Evolutionary conservation across 805 yeast species (phyloP).

Genomic region (Nematodospora valgi): DNA sequence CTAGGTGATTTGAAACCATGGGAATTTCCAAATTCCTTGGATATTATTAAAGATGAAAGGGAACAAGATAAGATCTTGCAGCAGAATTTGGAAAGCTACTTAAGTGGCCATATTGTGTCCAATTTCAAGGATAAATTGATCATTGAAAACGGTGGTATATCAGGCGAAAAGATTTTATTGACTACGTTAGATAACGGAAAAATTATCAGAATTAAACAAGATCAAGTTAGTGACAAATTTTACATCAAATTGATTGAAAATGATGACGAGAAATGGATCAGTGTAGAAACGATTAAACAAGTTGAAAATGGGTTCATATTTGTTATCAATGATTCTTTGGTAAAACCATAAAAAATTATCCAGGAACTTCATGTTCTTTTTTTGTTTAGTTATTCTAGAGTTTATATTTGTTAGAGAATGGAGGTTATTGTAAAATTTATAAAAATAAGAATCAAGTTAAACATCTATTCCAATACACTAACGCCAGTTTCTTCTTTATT

Average conservation of each 20-base stretch:
- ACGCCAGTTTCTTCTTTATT: conserved; percentile 58
- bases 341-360: too few relatives aligned
- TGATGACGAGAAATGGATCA: conserved; percentile 15
- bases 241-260: conserved; percentile 11
- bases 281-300: conserved; percentile 24
- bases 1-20: conserved; percentile 69
- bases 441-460: neutral
- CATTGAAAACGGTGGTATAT: conserved; percentile 9
- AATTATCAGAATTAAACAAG: conserved; percentile 19
- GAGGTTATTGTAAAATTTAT: too few relatives aligned
- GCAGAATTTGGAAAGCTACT: conserved; percentile 54
- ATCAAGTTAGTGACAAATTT: conserved; percentile 14
- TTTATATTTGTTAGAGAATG: too few relatives aligned
- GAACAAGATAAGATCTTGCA: conserved; percentile 42
- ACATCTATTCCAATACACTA: conserved; percentile 13
- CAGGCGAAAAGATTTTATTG: conserved; percentile 11
- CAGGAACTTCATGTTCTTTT: too few relatives aligned
- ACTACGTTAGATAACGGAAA: conserved; percentile 20
- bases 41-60: neutral
- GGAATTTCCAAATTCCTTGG: conserved; percentile 62
- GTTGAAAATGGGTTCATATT: conserved; percentile 40
- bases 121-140: conserved; percentile 19
- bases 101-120: conserved; percentile 58
- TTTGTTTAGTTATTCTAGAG: conserved; percentile 4
- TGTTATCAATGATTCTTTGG: conserved; percentile 33